Base-by-base conservation (phyloP, 1,284 basidiomycete genomes). In the Puccinia hordei region DNA sequence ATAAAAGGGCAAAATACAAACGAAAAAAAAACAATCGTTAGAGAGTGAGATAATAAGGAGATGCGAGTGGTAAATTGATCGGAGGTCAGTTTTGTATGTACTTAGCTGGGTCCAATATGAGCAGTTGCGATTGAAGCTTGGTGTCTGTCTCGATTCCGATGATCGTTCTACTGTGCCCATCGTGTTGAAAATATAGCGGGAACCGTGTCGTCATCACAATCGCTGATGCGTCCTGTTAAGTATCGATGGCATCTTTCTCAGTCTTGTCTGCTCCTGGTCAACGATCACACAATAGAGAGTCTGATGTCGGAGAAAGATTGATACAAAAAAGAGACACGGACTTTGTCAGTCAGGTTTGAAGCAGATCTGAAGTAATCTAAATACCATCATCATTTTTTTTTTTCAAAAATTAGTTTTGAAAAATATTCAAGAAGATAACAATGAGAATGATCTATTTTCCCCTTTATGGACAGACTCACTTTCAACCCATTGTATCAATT, bases 151-250 rank as follows among this genome's bases (percentile, higher is more conserved):
- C 84, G 17, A 85, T 72, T 0, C 84, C 84, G 30, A 85, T 81
- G 63, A 85, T 81, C 24, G 83, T 84, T 1, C 83, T 65, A 15
- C 82, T 83, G 73, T 85, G 84, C 0, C 84, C 84, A 17, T 82
- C 73, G 77, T 85, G 84, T 76, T 85, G 84, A 1, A 85, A 81
- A 65, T 84, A 85, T 19, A 85, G 69, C 13, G 84, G 84, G 57
- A 83, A 81, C 38, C 81, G 81, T 12, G 22, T 24, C 1, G 65
- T 75, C 27, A 24, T 24, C 53, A 38, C 27, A 63, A 79, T 63
- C n/a, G 55, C 19, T 9, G 38, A 61, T 51, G 38, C 33, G 59
- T 38, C 53, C 46, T 49, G 15, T 49, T 49, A 4, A 41, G 38
- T 12, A 41, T 41, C 12, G 38, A 12, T 4, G 12, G 38, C 12